phyloP scores from a whole-genome alignment of 2,329 filamentous ascomycete species.

The Aspergillus brasiliensis region DNA sequence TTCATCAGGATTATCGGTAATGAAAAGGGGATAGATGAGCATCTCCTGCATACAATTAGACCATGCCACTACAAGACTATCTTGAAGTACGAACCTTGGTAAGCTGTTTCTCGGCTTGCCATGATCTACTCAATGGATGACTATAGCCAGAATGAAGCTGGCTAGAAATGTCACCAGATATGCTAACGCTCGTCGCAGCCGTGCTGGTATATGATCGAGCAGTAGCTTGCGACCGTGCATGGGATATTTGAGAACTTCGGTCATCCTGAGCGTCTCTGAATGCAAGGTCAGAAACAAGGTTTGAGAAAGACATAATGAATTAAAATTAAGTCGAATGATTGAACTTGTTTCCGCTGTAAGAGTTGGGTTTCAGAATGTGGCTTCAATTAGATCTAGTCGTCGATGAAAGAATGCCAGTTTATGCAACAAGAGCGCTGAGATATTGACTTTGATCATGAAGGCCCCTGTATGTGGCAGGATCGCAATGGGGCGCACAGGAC shows the following conservation, averaged over 20 bases:
- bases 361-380: too few species aligned
- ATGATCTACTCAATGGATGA: conserved; percentile 75
- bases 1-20: conserved; percentile 92
- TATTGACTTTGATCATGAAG: too few species aligned
- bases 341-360: too few species aligned
- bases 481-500: too few species aligned
- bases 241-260: conserved; percentile 47
- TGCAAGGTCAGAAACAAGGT: conserved; percentile 53
- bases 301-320: conserved; percentile 52
- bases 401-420: too few species aligned
- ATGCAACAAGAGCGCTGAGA: too few species aligned
- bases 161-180: conserved; percentile 71
- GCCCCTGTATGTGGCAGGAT: too few species aligned
- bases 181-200: conserved; percentile 54
- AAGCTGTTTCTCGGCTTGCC: conserved; percentile 82
- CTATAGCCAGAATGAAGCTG: conserved; percentile 82
- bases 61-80: background rate
- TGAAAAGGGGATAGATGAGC: conserved; percentile 97
- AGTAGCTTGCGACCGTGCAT: conserved; percentile 39
- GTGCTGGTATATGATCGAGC: conserved; percentile 51
- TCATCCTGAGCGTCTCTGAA: conserved; percentile 49
- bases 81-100: conserved; percentile 65
- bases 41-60: conserved; percentile 67
- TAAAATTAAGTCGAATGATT: too few species aligned
- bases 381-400: too few species aligned